Evolutionary conservation across 805 yeast genomes (phyloP).

Genomic region (Kluyveromyces nonfermentans): DNA sequence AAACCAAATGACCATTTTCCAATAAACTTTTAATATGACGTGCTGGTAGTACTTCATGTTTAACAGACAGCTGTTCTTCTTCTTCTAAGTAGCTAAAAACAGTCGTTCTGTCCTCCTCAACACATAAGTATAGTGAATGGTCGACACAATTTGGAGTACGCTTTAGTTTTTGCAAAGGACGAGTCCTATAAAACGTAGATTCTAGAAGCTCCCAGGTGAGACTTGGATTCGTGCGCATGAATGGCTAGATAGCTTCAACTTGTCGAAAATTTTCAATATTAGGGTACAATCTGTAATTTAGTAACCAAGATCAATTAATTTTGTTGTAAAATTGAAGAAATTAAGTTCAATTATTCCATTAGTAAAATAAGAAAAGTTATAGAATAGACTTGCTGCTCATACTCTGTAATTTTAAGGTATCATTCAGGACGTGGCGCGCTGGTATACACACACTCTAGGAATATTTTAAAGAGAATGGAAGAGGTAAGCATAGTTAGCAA

Average conservation of each 20-base stretch:
- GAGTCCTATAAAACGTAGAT: constrained; percentile 55
- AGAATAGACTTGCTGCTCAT: too few relatives aligned
- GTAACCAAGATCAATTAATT: not conserved
- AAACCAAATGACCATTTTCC: not conserved
- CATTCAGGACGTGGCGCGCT: too few relatives aligned
- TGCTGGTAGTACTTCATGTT: not conserved
- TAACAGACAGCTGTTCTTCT: not conserved
- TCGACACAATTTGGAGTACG: not conserved
- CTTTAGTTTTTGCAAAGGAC: constrained; percentile 36
- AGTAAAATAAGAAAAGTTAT: not conserved
- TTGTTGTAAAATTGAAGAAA: not conserved
- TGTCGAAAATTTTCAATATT: too few relatives aligned
- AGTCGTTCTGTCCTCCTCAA: not conserved
- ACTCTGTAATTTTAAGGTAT: too few relatives aligned
- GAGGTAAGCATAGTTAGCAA: constrained; percentile 59
- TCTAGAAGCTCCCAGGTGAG: constrained; percentile 72
- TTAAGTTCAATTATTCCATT: not conserved
- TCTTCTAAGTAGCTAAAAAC: not conserved
- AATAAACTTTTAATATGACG: constrained; percentile 1
- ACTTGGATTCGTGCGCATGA: constrained; percentile 28
- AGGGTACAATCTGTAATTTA: not conserved
- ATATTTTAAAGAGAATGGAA: constrained; percentile 3
- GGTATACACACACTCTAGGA: too few relatives aligned
- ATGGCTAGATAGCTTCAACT: too few relatives aligned
- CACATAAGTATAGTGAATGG: not conserved